These are phyloP conservation scores for Epichloe gansuensis DNA, from an alignment of 2,329 filamentous ascomycete species.

Conservation along the genomic window DNA sequence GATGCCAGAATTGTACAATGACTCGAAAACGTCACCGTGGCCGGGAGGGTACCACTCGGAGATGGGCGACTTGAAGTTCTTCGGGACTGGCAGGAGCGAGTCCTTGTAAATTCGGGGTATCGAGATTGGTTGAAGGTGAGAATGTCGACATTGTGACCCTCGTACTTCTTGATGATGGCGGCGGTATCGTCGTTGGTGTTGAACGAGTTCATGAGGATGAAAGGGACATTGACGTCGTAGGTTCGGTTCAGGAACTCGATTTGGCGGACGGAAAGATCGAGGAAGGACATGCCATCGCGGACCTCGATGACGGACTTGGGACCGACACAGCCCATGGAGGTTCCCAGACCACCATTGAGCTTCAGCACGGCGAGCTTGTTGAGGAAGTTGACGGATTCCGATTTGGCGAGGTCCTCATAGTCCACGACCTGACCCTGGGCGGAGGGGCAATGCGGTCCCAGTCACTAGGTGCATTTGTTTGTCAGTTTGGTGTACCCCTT, in stretches of 20 bases:
- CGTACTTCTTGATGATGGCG: conserved; percentile 99
- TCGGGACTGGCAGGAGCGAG: conserved; percentile 89
- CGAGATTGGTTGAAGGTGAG: conserved; percentile 99
- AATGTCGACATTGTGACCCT: conserved; percentile 99
- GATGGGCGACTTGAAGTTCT: conserved; percentile 75
- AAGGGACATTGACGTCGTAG: conserved; percentile 92
- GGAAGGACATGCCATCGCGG: conserved; percentile 99
- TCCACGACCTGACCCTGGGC: conserved; percentile 89
- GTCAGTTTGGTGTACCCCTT: not conserved
- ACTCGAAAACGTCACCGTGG: conserved; percentile 99
- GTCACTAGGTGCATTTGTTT: conserved; percentile 44
- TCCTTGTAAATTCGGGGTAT: conserved; percentile 97
- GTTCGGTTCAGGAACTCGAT: conserved; percentile 99
- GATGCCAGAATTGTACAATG: conserved; percentile 96
- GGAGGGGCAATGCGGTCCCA: conserved; percentile 93
- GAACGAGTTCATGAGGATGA: conserved; percentile 99
- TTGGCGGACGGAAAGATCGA: conserved; percentile 95
- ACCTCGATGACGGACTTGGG: conserved; percentile 99
- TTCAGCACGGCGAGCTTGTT: conserved; percentile 97
- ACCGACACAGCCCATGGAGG: conserved; percentile 98
- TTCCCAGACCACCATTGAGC: conserved; percentile 98
- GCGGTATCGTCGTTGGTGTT: conserved; percentile 98
- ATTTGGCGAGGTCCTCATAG: conserved; percentile 81
- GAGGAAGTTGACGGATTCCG: conserved; percentile 84
- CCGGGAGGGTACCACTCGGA: conserved; percentile 98